Evolutionary conservation across 75 land plant genomes (phyloP).

Genomic region (Gnetum montanum): DNA sequence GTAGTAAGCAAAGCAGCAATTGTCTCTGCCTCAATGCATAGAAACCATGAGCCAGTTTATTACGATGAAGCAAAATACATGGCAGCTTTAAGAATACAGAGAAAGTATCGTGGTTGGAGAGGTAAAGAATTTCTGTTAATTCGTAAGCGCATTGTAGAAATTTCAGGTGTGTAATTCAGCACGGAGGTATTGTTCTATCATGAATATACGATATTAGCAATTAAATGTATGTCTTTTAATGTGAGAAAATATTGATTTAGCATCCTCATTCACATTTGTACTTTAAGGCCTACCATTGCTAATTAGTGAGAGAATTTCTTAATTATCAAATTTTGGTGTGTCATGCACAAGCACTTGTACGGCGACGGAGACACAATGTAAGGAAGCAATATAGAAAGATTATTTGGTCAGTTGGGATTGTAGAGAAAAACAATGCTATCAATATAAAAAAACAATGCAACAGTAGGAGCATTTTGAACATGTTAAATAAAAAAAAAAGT

Average conservation of each 20-base stretch:
- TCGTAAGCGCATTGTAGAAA: slow-evolving; percentile 65
- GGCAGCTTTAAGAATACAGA: slow-evolving; percentile 83
- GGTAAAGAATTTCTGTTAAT: slow-evolving; percentile 63
- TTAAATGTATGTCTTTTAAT: no score
- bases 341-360: slow-evolving; percentile 35
- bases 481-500: no score
- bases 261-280: no score
- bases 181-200: no score
- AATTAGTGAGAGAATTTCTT: no score
- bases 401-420: slow-evolving; percentile 80
- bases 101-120: slow-evolving; percentile 85
- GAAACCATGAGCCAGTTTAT: slow-evolving; percentile 32
- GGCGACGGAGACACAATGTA: slow-evolving; percentile 83
- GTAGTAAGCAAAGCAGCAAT: slow-evolving; percentile 45
- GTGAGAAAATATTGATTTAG: no score
- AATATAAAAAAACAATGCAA: no score
- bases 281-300: no score
- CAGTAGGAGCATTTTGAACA: no score
- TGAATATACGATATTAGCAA: no score
- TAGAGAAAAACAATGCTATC: no score
- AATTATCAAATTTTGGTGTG: neutral
- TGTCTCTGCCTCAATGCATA: slow-evolving; percentile 33
- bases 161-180: slow-evolving; percentile 43
- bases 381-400: slow-evolving; percentile 66
- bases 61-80: slow-evolving; percentile 36